A percentile compares a stretch with the other conserved stretches of the same genome.
Evolutionary conservation across 495 filamentous ascomycete species (phyloP).

Genomic region (Penicillium herquei): DNA sequence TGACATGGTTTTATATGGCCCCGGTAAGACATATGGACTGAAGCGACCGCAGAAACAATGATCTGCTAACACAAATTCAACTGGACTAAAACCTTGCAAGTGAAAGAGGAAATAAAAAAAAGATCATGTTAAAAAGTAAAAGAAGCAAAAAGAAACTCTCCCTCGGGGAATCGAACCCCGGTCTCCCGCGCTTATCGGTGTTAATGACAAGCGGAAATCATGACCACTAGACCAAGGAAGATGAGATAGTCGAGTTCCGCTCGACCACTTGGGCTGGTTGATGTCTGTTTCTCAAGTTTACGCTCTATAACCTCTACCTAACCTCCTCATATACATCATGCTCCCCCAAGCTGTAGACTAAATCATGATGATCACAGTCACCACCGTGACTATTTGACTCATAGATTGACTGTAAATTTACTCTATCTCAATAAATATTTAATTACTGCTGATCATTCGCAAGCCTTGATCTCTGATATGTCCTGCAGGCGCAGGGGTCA

Average conservation of each 20-base stretch:
- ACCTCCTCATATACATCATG: background rate
- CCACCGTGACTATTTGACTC: too few species aligned
- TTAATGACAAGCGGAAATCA: slow-evolving; percentile 56
- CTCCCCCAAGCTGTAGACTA: too few species aligned
- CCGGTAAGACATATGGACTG: too few species aligned
- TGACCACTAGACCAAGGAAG: slow-evolving; percentile 51
- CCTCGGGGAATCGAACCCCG: slow-evolving; percentile 55
- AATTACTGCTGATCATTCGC: background rate
- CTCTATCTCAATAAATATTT: too few species aligned
- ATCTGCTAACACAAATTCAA: background rate
- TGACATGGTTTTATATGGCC: too few species aligned
- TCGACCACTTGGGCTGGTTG: slow-evolving; percentile 31
- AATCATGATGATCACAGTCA: too few species aligned
- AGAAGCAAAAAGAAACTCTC: slow-evolving; percentile 34
- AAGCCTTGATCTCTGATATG: background rate
- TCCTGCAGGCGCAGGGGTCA: background rate
- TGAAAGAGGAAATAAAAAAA: background rate
- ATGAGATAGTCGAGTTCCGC: slow-evolving; percentile 25
- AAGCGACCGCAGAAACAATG: background rate
- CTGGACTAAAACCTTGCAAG: too few species aligned
- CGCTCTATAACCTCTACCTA: background rate
- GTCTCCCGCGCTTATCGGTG: slow-evolving; percentile 47
- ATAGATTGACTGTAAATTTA: too few species aligned
- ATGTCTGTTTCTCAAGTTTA: background rate
- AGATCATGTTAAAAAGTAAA: background rate